Percentiles rank a stretch among this genome's conserved stretches.
Evolutionary conservation across 2,329 filamentous ascomycete genomes (phyloP).

Genomic region (Verticillium albo-atrum): DNA sequence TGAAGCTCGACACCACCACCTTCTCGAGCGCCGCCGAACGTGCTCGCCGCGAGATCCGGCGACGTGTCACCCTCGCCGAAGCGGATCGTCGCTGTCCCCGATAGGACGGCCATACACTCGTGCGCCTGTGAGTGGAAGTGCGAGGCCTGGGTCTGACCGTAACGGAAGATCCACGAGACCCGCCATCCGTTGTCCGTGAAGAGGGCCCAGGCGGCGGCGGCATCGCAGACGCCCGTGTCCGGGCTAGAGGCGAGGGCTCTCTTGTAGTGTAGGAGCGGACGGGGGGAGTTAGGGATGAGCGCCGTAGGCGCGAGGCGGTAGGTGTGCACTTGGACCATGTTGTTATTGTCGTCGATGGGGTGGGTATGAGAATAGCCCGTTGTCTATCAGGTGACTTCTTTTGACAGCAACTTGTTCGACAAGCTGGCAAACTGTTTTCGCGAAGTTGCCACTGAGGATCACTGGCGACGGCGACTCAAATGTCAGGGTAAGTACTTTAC

Average conservation of each 20-base stretch:
- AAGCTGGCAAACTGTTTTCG: too few relatives aligned
- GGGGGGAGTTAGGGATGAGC: conserved; percentile 46
- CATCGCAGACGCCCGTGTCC: conserved; percentile 14
- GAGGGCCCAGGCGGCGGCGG: conserved; percentile 32
- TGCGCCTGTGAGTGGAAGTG: conserved; percentile 55
- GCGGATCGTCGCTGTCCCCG: conserved; percentile 46
- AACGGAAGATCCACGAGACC: conserved; percentile 53
- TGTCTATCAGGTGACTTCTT: too few relatives aligned
- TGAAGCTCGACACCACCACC: conserved; percentile 42
- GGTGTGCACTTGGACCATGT: conserved; percentile 25
- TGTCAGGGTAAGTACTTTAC: too few relatives aligned
- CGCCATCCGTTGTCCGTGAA: conserved; percentile 47
- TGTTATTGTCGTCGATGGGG: not conserved
- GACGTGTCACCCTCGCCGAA: conserved; percentile 49
- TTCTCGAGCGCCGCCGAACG: conserved; percentile 34
- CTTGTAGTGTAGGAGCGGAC: conserved; percentile 49
- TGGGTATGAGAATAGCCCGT: too few relatives aligned
- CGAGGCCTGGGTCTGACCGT: conserved; percentile 46
- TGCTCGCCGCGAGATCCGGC: conserved; percentile 31
- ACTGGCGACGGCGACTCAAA: too few relatives aligned
- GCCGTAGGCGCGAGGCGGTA: conserved; percentile 36
- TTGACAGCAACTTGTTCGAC: too few relatives aligned
- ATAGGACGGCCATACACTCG: conserved; percentile 54
- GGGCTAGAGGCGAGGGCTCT: conserved; percentile 25
- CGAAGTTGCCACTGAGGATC: too few relatives aligned